These are phyloP conservation scores for Pigoraptor vietnamica DNA, from an alignment of 78 protist species.

Conservation along the genomic window DNA sequence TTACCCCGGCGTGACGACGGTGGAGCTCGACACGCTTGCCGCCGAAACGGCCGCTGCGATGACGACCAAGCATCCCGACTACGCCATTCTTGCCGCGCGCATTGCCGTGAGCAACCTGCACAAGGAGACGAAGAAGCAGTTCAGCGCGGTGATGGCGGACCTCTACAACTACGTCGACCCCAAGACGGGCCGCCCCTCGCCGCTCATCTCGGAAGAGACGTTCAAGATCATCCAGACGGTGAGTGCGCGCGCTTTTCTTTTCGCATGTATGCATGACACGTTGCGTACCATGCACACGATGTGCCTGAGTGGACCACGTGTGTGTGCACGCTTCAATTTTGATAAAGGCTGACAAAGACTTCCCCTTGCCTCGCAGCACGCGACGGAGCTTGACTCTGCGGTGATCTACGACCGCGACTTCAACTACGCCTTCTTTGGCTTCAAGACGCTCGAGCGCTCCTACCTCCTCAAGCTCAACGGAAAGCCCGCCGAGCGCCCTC, in stretches of 20 bases:
- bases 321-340: no score
- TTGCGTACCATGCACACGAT: no score
- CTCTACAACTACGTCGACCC: slow-evolving; percentile 68
- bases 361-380: no score
- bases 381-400: slow-evolving; percentile 58
- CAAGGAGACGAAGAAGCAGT: slow-evolving; percentile 70
- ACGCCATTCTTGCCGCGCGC: slow-evolving; percentile 93
- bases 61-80: slow-evolving; percentile 92
- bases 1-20: slow-evolving; percentile 74
- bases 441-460: slow-evolving; percentile 84
- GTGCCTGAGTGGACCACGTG: no score
- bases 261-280: no score
- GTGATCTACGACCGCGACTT: slow-evolving; percentile 86
- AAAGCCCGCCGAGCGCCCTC: slow-evolving; percentile 92
- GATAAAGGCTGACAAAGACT: no score
- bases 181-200: slow-evolving; percentile 50
- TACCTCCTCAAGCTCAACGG: slow-evolving; percentile 71
- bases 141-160: slow-evolving; percentile 45
- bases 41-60: slow-evolving; percentile 93
- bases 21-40: slow-evolving; percentile 86
- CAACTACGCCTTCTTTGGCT: slow-evolving; percentile 92
- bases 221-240: slow-evolving; percentile 31
- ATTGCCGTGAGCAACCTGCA: slow-evolving; percentile 89
- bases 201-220: slow-evolving; percentile 81
- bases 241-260: no score